phyloP scores from a whole-genome alignment of 2,329 filamentous ascomycete genomes.

The Ophiocordyceps camponoti-floridani region DNA sequence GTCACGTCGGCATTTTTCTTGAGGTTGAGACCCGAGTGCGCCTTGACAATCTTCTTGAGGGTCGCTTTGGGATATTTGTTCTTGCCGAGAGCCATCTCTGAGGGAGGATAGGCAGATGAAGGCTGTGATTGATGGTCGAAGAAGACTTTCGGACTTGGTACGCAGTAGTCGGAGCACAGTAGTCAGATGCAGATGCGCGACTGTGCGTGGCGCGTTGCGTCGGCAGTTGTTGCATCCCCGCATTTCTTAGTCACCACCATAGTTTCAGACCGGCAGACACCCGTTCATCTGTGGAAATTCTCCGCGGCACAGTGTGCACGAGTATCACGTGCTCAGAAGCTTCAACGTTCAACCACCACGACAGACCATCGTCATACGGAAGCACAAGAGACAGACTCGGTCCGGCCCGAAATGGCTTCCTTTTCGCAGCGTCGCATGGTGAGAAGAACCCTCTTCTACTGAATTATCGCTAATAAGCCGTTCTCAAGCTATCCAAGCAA shows the following conservation, averaged over 20 bases:
- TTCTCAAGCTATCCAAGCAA: slow-evolving; percentile 70
- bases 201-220: too few species aligned
- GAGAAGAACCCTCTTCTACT: slow-evolving; percentile 4
- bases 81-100: slow-evolving; percentile 28
- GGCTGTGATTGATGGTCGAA: not conserved
- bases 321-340: too few species aligned
- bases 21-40: slow-evolving; percentile 61
- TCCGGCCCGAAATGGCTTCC: slow-evolving; percentile 15
- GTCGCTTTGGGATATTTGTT: slow-evolving; percentile 73
- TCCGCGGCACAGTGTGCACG: too few species aligned
- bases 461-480: slow-evolving; percentile 4
- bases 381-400: not conserved
- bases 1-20: slow-evolving; percentile 77
- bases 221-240: too few species aligned
- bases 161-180: not conserved
- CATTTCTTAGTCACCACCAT: too few species aligned
- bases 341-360: too few species aligned
- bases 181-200: not conserved
- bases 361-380: too few species aligned
- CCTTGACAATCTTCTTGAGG: slow-evolving; percentile 79
- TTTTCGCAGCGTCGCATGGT: slow-evolving; percentile 46
- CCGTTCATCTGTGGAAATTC: too few species aligned
- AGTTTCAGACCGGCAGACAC: too few species aligned
- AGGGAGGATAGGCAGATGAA: not conserved
- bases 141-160: too few species aligned